Conservation (phyloP, 2,329 filamentous ascomycete species). For the Cladosporium sp. region DNA sequence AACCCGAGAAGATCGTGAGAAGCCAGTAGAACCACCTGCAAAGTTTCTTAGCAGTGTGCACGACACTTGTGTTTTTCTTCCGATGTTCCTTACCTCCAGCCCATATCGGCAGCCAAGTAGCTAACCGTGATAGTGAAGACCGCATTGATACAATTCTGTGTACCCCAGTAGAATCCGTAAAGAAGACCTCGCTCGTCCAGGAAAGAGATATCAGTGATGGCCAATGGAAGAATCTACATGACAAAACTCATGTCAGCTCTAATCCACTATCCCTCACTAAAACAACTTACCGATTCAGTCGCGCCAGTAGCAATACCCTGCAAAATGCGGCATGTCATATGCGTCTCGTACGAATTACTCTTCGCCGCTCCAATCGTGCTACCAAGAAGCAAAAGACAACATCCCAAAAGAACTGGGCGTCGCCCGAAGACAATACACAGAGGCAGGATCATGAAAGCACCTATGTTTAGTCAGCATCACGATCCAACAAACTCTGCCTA, state of each 20-base stretch:
- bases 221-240: constrained; percentile 37
- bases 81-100: constrained; percentile 39
- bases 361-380: constrained; percentile 39
- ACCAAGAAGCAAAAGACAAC: constrained; percentile 33
- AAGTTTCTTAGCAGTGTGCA: not conserved
- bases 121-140: constrained; percentile 38
- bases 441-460: constrained; percentile 41
- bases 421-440: constrained; percentile 43
- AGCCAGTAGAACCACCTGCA: constrained; percentile 44
- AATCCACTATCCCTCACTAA: not conserved
- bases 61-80: too few relatives aligned
- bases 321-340: constrained; percentile 41
- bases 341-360: constrained; percentile 37
- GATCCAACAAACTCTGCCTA: too few relatives aligned
- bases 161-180: constrained; percentile 43
- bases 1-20: constrained; percentile 38
- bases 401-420: constrained; percentile 40
- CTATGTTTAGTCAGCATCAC: not conserved
- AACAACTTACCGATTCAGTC: constrained; percentile 35
- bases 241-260: not conserved
- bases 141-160: constrained; percentile 40
- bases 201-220: constrained; percentile 44
- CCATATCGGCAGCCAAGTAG: constrained; percentile 39
- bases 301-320: constrained; percentile 40
- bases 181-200: constrained; percentile 41